Conservation (phyloP, 192 early-diverging fungal species). For the Phycomyces nitens region DNA sequence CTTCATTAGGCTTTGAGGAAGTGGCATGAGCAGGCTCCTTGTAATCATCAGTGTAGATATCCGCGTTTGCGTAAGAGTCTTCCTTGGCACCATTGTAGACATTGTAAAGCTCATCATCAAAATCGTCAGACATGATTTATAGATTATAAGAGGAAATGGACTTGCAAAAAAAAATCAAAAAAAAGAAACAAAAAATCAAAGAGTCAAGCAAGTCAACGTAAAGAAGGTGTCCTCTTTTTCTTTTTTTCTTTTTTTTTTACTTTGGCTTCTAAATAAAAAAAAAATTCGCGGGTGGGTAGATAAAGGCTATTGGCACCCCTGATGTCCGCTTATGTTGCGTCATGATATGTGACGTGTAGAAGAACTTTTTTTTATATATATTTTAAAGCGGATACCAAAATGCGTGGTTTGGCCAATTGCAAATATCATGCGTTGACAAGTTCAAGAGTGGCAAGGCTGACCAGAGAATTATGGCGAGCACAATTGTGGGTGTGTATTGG, state of each 20-base stretch:
- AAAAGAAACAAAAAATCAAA: slow-evolving; percentile 1
- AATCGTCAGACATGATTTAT: slow-evolving; percentile 22
- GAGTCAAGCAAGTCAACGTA: background rate
- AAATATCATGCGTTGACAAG: too few species aligned
- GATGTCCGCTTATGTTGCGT: background rate
- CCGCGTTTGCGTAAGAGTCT: slow-evolving; percentile 7
- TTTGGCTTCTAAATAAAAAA: background rate
- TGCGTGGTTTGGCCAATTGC: too few species aligned
- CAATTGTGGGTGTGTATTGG: too few species aligned
- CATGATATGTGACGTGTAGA: background rate
- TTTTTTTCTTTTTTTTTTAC: background rate
- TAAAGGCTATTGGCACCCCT: background rate
- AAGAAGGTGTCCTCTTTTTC: background rate
- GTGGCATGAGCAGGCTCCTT: background rate
- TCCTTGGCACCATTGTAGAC: slow-evolving; percentile 20
- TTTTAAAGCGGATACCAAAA: too few species aligned
- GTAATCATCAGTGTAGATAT: slow-evolving; percentile 8
- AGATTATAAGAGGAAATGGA: background rate
- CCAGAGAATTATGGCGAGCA: too few species aligned
- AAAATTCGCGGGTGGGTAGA: background rate
- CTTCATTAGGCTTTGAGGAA: background rate
- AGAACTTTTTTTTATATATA: too few species aligned
- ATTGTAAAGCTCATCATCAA: slow-evolving; percentile 25
- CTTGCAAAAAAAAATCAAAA: slow-evolving; percentile 9
- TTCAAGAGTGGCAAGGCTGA: too few species aligned